Base-by-base conservation (phyloP, 1,139 yeast species). In the Saccharomycopsis hybrid region DNA sequence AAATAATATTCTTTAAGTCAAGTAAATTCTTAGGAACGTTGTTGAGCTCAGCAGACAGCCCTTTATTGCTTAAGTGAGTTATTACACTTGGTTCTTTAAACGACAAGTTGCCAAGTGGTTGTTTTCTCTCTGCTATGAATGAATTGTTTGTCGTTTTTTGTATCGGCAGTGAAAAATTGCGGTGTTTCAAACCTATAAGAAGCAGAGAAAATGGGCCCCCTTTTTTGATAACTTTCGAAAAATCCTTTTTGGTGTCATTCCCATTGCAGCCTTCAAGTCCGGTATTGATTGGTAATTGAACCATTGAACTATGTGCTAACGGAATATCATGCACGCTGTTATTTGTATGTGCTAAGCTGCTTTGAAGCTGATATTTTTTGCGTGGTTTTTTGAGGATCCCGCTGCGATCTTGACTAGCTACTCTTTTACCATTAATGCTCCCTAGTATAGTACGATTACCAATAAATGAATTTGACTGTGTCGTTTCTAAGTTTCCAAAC, bases 1-100 rank as follows among this genome's bases (percentile, higher is more conserved):
- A 46, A 27, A 49, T 33, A 2, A 49, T 28, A 8, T 33, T 31
- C 36, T 43, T 49, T 33, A 49, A 46, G 8, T 46, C 49, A 9
- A 25, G 18, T 32, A 49, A 47, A 24, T 39, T 46, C 4, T 25
- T 41, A 5, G 38, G 33, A 3, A 27, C 41, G 27, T 30, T 11
- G n/a, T n/a, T 42, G n/a, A 18, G 18, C 18, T 18, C 18, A 18
- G 18, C 18, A 18, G 18, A 18, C 18, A 18, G 18, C 18, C 18
- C 18, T 18, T 18, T 18, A 18, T 18, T 18, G 18, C 18, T 18
- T 18, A 18, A 18, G 18, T 18, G 18, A 18, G 18, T 18, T 18
- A 18, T 18, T 18, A 18, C 18, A 18, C 18, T 18, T 18, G 18
- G 18, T 18, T 18, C 18, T 18, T 18, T 18, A 18, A 18, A 18